Base-by-base conservation (phyloP, 371 early-diverging fungal genomes). In the Blakeslea trispora region DNA sequence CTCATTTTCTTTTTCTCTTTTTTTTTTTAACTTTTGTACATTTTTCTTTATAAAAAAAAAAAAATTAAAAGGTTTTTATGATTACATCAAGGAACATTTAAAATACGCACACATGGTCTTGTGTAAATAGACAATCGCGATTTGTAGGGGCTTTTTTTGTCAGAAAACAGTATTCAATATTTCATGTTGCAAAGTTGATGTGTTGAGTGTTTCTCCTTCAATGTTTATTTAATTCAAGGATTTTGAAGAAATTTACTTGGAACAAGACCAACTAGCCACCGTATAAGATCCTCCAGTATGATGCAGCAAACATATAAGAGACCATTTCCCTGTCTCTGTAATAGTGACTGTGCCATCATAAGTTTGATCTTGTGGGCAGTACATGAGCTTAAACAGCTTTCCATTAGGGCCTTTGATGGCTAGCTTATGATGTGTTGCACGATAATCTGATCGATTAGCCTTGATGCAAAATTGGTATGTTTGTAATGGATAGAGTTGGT, bases 351-450 rank as follows among this genome's bases (percentile, higher is more conserved):
- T 64, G 3, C 63, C 72, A 55, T 69, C 68, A 37, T 75, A 79
- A 0, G 61, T 63, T 49, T 72, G 70, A 28, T 79, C 76, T 21
- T 74, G 74, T 5, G 79, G 76, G 42, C 61, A 68, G 45, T 74
- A 77, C 62, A 67, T 68, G 5, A 79, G 59, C 19, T 76, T 75
- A 23, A 57, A 58, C 9, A 79, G 28, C 35, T 61, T 63, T 0
- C 79, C 79, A 22, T 53, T 57, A 1, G 79, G 79, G 45, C 74
- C 72, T 13, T 70, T 71, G 31, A 79, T 58, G 1, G 76, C 76
- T 44, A 79, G 47, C 23, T 79, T 79, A 40, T 74, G 72, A 50
- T 74, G 74, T 8, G 51, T 32, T 2, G 57, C 48, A 11, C 45
- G 34, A 3, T 63, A 61, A 17, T 57, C 58, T 19, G 40, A 21